Conservation (phyloP, 495 filamentous ascomycete species). For the Penicillium egyptiacum region DNA sequence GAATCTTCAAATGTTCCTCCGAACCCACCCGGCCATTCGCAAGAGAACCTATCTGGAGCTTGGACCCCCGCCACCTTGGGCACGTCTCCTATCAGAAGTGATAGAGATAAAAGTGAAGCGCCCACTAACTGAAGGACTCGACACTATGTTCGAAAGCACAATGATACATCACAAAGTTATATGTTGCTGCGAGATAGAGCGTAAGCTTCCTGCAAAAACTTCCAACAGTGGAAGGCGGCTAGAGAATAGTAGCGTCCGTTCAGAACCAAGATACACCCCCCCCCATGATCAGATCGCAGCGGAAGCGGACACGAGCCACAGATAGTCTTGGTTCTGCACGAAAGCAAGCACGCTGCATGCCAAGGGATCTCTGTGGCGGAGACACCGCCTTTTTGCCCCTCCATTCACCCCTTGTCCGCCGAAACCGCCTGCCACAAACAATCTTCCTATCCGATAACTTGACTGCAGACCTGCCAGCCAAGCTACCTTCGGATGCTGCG, state of each 20-base stretch:
- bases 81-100: conserved; percentile 22
- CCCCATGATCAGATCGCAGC: conserved; percentile 7
- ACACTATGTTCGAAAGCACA: neutral
- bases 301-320: conserved; percentile 19
- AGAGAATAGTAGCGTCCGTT: neutral
- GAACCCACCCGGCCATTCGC: conserved; percentile 15
- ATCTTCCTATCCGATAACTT: conserved; percentile 4
- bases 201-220: neutral
- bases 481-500: conserved; percentile 9
- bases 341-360: conserved; percentile 20
- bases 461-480: conserved; percentile 15
- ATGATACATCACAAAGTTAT: conserved; percentile 7
- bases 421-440: conserved; percentile 8
- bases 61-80: conserved; percentile 20
- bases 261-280: conserved; percentile 5
- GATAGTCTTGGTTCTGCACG: conserved; percentile 20
- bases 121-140: conserved; percentile 5
- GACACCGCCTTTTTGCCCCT: conserved; percentile 32
- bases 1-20: conserved; percentile 16
- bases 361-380: conserved; percentile 26
- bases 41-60: conserved; percentile 12
- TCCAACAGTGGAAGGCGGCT: neutral
- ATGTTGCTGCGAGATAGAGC: neutral
- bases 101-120: conserved; percentile 20
- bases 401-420: conserved; percentile 8